phyloP scores from a whole-genome alignment of 2,329 filamentous ascomycete species.

The Coniochaeta hoffmannii region DNA sequence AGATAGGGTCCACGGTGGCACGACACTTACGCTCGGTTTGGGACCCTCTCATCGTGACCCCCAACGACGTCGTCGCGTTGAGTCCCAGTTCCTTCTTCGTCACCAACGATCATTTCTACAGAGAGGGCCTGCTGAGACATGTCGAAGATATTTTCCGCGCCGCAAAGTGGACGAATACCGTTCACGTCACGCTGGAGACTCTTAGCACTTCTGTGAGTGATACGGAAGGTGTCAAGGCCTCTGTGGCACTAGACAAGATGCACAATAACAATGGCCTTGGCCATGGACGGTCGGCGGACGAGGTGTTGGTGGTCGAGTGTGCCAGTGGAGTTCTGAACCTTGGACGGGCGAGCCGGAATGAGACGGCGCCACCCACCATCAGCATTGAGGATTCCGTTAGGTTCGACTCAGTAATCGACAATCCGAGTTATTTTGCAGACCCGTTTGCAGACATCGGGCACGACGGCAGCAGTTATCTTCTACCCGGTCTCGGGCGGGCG shows the following conservation, averaged over 20 bases:
- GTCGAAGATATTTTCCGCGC: slow-evolving; percentile 37
- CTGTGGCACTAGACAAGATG: slow-evolving; percentile 33
- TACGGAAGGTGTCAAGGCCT: slow-evolving; percentile 29
- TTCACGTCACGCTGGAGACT: slow-evolving; percentile 33
- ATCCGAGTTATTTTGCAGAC: slow-evolving; percentile 51
- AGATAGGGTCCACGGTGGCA: slow-evolving; percentile 30
- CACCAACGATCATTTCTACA: slow-evolving; percentile 53
- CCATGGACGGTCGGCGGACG: slow-evolving; percentile 31
- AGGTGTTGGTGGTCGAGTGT: slow-evolving; percentile 36
- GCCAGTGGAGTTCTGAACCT: slow-evolving; percentile 39
- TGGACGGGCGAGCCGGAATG: slow-evolving; percentile 12
- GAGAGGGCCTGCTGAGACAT: slow-evolving; percentile 34
- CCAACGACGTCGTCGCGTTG: slow-evolving; percentile 48
- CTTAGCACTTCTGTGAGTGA: slow-evolving; percentile 14
- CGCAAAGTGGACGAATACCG: slow-evolving; percentile 40
- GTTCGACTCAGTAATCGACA: slow-evolving; percentile 42
- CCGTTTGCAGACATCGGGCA: slow-evolving; percentile 33
- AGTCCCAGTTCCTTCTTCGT: slow-evolving; percentile 44
- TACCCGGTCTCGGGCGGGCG: slow-evolving; percentile 36
- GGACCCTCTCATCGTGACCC: slow-evolving; percentile 46
- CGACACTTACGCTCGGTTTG: slow-evolving; percentile 44
- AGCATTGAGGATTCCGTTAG: slow-evolving; percentile 32
- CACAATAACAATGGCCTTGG: slow-evolving; percentile 51
- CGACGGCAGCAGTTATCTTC: slow-evolving; percentile 47
- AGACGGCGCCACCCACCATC: slow-evolving; percentile 23